A percentile compares a stretch with the other conserved stretches of the same genome.
Evolutionary conservation across 2,329 filamentous ascomycete species (phyloP).

Genomic region (Paracoccidioides brasiliensis): DNA sequence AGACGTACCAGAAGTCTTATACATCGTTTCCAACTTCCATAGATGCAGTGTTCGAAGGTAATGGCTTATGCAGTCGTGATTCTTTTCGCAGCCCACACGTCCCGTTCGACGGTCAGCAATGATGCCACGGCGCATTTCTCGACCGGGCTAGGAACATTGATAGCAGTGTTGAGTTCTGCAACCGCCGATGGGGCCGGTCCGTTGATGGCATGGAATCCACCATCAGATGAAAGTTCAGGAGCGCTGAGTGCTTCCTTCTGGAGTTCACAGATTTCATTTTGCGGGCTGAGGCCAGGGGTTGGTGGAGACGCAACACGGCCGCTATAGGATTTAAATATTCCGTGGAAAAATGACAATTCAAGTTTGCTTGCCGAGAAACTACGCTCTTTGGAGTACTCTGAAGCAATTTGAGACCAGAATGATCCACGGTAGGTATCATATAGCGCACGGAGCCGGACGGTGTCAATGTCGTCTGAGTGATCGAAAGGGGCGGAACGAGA

Average conservation of each 20-base stretch:
- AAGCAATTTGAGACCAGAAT: constrained; percentile 61
- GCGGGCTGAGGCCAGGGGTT: constrained; percentile 14
- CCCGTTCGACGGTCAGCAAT: constrained; percentile 13
- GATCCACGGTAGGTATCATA: constrained; percentile 56
- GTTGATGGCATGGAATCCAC: constrained; percentile 13
- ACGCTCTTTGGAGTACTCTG: constrained; percentile 43
- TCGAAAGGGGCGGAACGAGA: neutral
- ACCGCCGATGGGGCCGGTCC: neutral
- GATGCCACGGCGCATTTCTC: constrained; percentile 17
- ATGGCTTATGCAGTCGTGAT: neutral
- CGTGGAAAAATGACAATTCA: constrained; percentile 15
- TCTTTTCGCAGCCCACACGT: constrained; percentile 9
- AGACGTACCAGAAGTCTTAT: neutral
- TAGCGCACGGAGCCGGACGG: constrained; percentile 53
- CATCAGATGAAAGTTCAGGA: neutral
- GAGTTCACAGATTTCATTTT: constrained; percentile 7
- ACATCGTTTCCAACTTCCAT: no score
- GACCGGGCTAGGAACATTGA: constrained; percentile 7
- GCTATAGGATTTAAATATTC: constrained; percentile 3
- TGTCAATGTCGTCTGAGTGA: constrained; percentile 37
- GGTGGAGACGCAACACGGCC: constrained; percentile 11
- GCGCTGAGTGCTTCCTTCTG: constrained; percentile 4
- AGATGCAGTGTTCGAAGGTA: neutral
- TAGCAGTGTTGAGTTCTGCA: constrained; percentile 1
- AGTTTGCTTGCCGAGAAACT: constrained; percentile 12